phyloP scores from a whole-genome alignment of 371 early-diverging fungal species.

The Circinella minor region DNA sequence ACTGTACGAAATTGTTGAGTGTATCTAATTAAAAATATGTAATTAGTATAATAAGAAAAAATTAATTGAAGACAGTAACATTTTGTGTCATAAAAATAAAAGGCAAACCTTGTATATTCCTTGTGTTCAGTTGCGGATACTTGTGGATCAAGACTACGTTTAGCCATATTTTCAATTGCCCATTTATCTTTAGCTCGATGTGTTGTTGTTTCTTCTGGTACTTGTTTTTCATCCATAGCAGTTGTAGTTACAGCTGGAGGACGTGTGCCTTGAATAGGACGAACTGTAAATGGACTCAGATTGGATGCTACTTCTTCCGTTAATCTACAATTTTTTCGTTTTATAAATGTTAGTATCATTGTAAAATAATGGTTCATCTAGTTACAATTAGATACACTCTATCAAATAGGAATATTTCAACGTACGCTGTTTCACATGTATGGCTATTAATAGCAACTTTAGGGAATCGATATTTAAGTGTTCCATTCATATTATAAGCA shows the following conservation, averaged over 20 bases:
- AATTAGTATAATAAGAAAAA: neutral
- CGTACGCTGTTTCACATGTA: constrained; percentile 19
- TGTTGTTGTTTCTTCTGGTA: constrained; percentile 26
- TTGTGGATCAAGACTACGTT: constrained; percentile 59
- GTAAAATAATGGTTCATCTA: neutral
- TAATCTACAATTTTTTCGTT: constrained; percentile 18
- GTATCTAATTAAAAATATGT: constrained; percentile 37
- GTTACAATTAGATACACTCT: too few species aligned
- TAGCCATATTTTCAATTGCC: constrained; percentile 58
- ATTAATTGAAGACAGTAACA: neutral
- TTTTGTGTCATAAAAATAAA: neutral
- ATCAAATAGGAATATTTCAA: neutral
- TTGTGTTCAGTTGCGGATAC: constrained; percentile 55
- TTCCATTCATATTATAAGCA: constrained; percentile 86
- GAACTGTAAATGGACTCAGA: constrained; percentile 59
- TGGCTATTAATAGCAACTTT: constrained; percentile 18
- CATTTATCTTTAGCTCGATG: constrained; percentile 35
- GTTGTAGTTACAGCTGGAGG: constrained; percentile 7
- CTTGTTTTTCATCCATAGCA: constrained; percentile 17
- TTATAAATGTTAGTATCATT: neutral
- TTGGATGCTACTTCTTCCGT: constrained; percentile 41
- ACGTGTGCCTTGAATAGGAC: constrained; percentile 13
- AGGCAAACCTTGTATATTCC: constrained; percentile 62
- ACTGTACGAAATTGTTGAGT: constrained; percentile 55
- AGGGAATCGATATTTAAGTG: constrained; percentile 62